Evolutionary conservation across 164 flowering plant genomes (phyloP), one percentile per base, ranked within the genome.

Genomic region (Brasenia schreberi): DNA sequence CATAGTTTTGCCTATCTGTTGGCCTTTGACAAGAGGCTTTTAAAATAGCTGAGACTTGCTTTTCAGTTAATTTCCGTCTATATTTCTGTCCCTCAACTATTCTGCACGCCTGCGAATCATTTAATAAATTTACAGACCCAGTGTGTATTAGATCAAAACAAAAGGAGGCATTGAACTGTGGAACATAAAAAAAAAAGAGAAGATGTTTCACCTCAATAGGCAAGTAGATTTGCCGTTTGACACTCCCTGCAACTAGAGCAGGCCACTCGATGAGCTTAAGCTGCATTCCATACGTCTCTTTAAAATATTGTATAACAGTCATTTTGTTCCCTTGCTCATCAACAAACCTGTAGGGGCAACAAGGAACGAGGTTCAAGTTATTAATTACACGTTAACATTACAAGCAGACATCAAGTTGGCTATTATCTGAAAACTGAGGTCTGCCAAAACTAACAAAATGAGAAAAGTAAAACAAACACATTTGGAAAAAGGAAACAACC

Each of bases 1-100:
- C 5, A 23, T 61, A 7, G 6, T 18, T 61, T 61, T 61, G 27
- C 63, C 94, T 71, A 0, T 74, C 82, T 0, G 0, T 0, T 0
- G 96, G 97, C 0, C 95, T 82, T 66, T 85, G 83, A 71, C 96
- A 89, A 0, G 96, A 77, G 11, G 83, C 95, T 66, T 66, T 83
- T 18, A 92, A 67, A 0, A 89, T 62, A 3, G 70, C 76, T 69
- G 85, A 77, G 0, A 92, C 87, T 66, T 88, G 98, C 43, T 59
- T 77, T 64, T 89, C 95, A 77, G 81, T 89, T 60, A 92, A 64
- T 44, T 82, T 85, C 67, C 77, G 85, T 0, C 83, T 10, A 44
- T 79, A 92, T 16, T 85, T 72, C 59, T 87, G 94, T 5, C 96
- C 96, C 19, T 71, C 70, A 2, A 71, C 83, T 70, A 93, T 85